A percentile compares a stretch with the other conserved stretches of the same genome.
Conservation (phyloP, 2,329 filamentous ascomycete species). For the Venturia pyrina region DNA sequence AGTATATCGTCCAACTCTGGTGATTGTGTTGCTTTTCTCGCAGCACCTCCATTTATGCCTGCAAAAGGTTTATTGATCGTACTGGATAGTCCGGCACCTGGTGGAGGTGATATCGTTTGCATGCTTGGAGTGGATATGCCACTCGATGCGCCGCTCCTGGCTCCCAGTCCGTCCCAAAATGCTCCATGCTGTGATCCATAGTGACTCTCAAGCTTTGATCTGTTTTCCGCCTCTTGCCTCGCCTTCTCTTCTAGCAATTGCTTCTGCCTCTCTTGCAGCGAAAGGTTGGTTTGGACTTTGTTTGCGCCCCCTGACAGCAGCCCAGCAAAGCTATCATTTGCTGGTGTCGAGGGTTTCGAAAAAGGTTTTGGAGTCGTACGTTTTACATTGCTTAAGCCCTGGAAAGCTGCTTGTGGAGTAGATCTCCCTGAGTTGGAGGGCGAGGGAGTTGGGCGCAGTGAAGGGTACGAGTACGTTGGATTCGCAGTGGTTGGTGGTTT, state of each 20-base stretch:
- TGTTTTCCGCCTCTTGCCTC: constrained; percentile 64
- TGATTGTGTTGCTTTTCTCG: constrained; percentile 16
- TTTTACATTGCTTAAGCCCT: constrained; percentile 26
- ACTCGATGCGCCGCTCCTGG: constrained; percentile 25
- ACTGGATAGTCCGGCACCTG: constrained; percentile 22
- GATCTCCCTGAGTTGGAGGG: constrained; percentile 28
- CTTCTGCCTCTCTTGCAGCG: constrained; percentile 53
- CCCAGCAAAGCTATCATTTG: constrained; percentile 66
- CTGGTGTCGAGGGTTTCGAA: constrained; percentile 42
- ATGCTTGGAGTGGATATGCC: constrained; percentile 23
- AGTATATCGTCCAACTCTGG: constrained; percentile 48
- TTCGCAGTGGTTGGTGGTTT: constrained; percentile 20
- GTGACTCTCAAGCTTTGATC: constrained; percentile 60
- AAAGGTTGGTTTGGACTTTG: constrained; percentile 58
- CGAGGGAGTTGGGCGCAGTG: constrained; percentile 23
- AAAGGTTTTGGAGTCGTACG: constrained; percentile 24
- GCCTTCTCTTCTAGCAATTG: constrained; percentile 70
- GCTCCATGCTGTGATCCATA: constrained; percentile 59
- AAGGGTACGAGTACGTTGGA: constrained; percentile 20
- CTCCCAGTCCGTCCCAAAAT: constrained; percentile 66
- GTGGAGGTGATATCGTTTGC: constrained; percentile 27
- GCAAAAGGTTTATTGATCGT: constrained; percentile 31
- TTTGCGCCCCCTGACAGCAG: constrained; percentile 55
- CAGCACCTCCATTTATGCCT: constrained; percentile 18
- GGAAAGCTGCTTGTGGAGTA: constrained; percentile 25